Conservation (phyloP, 495 filamentous ascomycete genomes). For the Tuber umbilicatum region DNA sequence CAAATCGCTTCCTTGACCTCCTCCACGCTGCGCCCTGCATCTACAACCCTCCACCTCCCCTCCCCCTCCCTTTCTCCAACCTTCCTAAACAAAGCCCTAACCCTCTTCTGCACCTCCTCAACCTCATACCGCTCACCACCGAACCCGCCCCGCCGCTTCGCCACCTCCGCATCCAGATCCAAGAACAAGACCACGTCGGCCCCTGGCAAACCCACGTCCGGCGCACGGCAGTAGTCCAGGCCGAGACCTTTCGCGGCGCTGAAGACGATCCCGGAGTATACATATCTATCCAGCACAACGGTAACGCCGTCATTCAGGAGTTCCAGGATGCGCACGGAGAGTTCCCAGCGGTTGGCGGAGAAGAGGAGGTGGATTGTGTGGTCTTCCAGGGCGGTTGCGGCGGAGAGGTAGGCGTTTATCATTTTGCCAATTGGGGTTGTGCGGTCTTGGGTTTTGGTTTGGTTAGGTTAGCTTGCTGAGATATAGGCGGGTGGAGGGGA, state of each 20-base stretch:
- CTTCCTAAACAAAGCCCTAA: conserved; percentile 60
- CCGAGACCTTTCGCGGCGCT: conserved; percentile 84
- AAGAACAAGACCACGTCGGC: conserved; percentile 87
- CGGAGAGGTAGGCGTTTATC: conserved; percentile 80
- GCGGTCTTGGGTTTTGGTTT: conserved; percentile 61
- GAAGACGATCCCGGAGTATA: conserved; percentile 88
- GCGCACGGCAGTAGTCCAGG: conserved; percentile 65
- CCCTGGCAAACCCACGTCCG: conserved; percentile 78
- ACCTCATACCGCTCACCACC: conserved; percentile 86
- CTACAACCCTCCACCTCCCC: conserved; percentile 52
- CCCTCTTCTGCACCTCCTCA: conserved; percentile 70
- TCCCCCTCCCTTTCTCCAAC: conserved; percentile 49
- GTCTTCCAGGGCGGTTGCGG: conserved; percentile 69
- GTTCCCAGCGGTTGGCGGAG: conserved; percentile 93
- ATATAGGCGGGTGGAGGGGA: conserved; percentile 50
- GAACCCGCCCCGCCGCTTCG: conserved; percentile 70
- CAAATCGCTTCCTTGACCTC: conserved; percentile 51
- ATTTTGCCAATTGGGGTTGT: conserved; percentile 81
- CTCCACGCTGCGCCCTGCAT: conserved; percentile 50
- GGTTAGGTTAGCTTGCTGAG: conserved; percentile 82
- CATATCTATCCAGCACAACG: conserved; percentile 85
- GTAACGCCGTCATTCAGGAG: conserved; percentile 52
- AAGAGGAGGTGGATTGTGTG: conserved; percentile 93
- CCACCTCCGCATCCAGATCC: conserved; percentile 65
- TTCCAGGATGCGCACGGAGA: conserved; percentile 30